These are phyloP conservation scores for Rhodotorula sp. DNA, from an alignment of 1,284 basidiomycete species.

Conservation along the genomic window DNA sequence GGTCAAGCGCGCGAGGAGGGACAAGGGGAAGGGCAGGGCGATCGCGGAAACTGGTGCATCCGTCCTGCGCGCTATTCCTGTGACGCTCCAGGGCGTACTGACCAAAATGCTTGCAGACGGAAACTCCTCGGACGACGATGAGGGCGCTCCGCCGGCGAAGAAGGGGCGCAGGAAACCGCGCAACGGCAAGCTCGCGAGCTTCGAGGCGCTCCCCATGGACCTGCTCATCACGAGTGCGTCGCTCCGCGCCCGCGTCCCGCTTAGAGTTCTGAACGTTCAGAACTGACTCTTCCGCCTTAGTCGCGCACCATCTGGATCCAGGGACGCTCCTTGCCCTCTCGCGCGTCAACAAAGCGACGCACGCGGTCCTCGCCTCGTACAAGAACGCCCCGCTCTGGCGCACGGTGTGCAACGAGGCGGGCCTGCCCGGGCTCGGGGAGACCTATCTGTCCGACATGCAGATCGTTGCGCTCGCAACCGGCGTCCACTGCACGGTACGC, in stretches of 20 bases:
- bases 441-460: neutral
- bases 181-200: neutral
- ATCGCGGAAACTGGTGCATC: neutral
- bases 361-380: neutral
- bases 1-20: neutral
- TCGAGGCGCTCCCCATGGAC: neutral
- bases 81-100: no score
- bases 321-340: slow-evolving; percentile 6
- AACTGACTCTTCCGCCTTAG: neutral
- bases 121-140: no score
- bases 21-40: neutral
- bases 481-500: no score
- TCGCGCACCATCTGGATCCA: slow-evolving; percentile 13
- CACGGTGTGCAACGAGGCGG: neutral
- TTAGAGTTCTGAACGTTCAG: no score
- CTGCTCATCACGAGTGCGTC: neutral
- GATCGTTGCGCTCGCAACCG: neutral
- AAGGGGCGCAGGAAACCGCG: no score
- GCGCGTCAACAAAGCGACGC: slow-evolving; percentile 6
- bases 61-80: no score
- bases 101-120: neutral
- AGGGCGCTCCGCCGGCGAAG: no score
- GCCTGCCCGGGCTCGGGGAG: neutral
- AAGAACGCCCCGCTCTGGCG: neutral
- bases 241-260: neutral